phyloP scores from a whole-genome alignment of 2,329 filamentous ascomycete species.

The Fusarium marasasianum region DNA sequence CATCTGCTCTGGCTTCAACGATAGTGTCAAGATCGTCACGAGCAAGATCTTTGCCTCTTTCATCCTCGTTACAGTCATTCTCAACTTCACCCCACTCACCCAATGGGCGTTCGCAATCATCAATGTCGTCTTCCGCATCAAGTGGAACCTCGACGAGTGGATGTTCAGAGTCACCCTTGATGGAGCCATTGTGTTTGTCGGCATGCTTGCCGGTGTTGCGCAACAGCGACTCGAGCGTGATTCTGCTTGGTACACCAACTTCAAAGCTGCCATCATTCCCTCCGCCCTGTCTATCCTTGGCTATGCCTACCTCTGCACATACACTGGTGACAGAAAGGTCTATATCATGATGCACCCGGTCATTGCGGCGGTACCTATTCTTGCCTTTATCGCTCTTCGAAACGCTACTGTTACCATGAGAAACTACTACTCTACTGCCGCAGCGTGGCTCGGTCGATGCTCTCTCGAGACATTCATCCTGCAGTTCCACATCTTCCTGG shows the following conservation, averaged over 20 bases:
- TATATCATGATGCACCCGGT: conserved; percentile 64
- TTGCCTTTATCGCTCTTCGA: conserved; percentile 62
- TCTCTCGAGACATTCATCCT: conserved; percentile 69
- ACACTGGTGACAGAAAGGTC: conserved; percentile 4
- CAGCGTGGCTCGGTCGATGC: conserved; percentile 63
- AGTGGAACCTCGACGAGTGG: conserved; percentile 60
- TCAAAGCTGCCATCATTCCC: conserved; percentile 32
- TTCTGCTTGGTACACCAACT: conserved; percentile 30
- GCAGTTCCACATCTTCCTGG: conserved; percentile 70
- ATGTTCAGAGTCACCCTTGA: conserved; percentile 62
- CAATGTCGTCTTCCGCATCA: conserved; percentile 54
- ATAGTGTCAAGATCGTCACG: conserved; percentile 53
- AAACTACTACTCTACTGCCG: conserved; percentile 49
- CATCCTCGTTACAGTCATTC: conserved; percentile 48
- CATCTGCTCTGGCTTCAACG: conserved; percentile 53
- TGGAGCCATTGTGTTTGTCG: conserved; percentile 64
- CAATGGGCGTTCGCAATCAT: conserved; percentile 45
- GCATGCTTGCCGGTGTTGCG: conserved; percentile 56
- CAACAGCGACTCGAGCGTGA: conserved; percentile 35
- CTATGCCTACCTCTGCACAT: conserved; percentile 32
- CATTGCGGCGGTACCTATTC: conserved; percentile 62
- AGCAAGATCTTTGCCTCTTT: conserved; percentile 58
- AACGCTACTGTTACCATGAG: conserved; percentile 48
- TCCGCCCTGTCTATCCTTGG: conserved; percentile 45
- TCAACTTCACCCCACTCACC: conserved; percentile 23